Percentiles rank a stretch among this genome's conserved stretches.
phyloP scores from a whole-genome alignment of 2,329 filamentous ascomycete species.

The Ceratocystis huliohia region DNA sequence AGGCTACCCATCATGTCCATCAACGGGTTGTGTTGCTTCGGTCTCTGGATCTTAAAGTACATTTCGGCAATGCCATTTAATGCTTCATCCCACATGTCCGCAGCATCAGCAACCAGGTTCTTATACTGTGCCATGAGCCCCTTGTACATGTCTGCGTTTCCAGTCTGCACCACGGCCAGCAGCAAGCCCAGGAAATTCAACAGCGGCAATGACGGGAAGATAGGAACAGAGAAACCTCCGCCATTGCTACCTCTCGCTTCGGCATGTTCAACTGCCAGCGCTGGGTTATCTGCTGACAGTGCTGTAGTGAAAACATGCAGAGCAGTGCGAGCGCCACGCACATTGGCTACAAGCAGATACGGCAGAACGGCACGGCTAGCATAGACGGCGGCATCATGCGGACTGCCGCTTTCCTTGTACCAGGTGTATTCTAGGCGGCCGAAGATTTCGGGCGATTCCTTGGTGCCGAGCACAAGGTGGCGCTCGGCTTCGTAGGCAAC shows the following conservation, averaged over 20 bases:
- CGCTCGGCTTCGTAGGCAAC: conserved; percentile 87
- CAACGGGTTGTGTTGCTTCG: conserved; percentile 78
- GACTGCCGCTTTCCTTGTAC: conserved; percentile 71
- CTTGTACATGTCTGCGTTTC: conserved; percentile 63
- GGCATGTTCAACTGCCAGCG: conserved; percentile 67
- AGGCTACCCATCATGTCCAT: conserved; percentile 97
- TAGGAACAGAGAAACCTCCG: conserved; percentile 55
- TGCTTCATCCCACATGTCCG: conserved; percentile 60
- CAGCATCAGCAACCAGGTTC: conserved; percentile 60
- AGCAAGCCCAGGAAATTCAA: conserved; percentile 87
- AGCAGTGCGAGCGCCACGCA: conserved; percentile 75
- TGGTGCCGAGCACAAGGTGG: conserved; percentile 78
- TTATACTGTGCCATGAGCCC: conserved; percentile 74
- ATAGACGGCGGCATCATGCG: conserved; percentile 77
- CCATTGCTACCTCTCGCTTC: conserved; percentile 36
- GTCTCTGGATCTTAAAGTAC: conserved; percentile 88
- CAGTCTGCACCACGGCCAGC: conserved; percentile 70
- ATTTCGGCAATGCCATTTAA: conserved; percentile 84
- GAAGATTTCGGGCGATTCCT: conserved; percentile 71
- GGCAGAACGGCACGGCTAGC: conserved; percentile 77
- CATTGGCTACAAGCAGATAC: conserved; percentile 80
- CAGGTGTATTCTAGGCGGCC: conserved; percentile 79
- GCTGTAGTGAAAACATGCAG: conserved; percentile 49
- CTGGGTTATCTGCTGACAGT: conserved; percentile 32
- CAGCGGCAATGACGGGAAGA: conserved; percentile 85